Base-by-base conservation (phyloP, 495 filamentous ascomycete genomes). In the Ramalina intermedia region DNA sequence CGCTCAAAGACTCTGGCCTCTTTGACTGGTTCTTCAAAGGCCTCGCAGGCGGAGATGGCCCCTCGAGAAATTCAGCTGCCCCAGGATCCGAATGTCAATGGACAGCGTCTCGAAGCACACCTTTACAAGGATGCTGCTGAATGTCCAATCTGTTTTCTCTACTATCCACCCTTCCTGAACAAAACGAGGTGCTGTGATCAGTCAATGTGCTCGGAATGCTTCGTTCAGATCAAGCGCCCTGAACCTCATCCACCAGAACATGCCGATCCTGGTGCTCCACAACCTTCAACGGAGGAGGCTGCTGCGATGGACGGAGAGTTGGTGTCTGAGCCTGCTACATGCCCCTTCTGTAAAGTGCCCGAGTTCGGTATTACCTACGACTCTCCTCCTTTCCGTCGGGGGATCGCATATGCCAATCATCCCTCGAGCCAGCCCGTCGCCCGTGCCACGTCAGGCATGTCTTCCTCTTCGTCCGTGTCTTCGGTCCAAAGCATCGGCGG, bases 171-270 rank as follows among this genome's bases (percentile, higher is more conserved):
- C 2, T 94, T 93, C 60, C 69, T 96, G n/a, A 96, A 98, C 62
- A 84, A 82, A 42, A 96, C 91, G 2, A 71, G 91, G 54, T 98
- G 91, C 61, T 98, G 91, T 63, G 90, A 94, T 58, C 91, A 98
- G 61, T 74, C 87, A 6, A 96, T 98, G 49, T 98, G 91, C 68
- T 96, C 91, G 41, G 91, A 98, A 67, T 98, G 91, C 62, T 98
- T 98, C 57, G 93, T 98, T 8, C 91, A 98, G 61, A 98, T 98
- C 61, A 98, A 94, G 68, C 78, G 91, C 21, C 86, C 90, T 8
- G 91, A 98, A 57, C 91, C 91, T 13, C 91, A 98, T 66, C 82
- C 86, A 38, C 91, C 91, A 11, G 91, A 98, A 62, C 87, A 94
- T 48, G 74, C 74, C 6, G 75, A 79, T 40, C 61, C 75, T 7